A percentile compares a stretch with the other conserved stretches of the same genome.
phyloP scores from a whole-genome alignment of 768 basidiomycete genomes.

The Guyanaporus albipodus region DNA sequence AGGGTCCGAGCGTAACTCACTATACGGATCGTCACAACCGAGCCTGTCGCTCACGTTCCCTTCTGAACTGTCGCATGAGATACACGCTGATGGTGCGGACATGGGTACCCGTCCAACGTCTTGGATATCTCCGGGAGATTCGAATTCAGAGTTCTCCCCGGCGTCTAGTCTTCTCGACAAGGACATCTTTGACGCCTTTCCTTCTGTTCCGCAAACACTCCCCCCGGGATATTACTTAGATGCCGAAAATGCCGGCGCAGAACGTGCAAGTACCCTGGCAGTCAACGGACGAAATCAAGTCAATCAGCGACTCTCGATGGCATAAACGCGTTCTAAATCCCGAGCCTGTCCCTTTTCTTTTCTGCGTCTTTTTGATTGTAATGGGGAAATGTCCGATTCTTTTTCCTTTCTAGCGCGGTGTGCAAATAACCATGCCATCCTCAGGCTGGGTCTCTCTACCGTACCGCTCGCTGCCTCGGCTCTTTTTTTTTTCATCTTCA shows the following conservation, averaged over 20 bases:
- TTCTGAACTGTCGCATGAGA: conserved; percentile 15
- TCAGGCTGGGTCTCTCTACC: not conserved
- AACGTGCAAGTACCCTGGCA: conserved; percentile 25
- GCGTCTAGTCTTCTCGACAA: conserved; percentile 43
- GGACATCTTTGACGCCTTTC: conserved; percentile 68
- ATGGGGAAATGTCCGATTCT: not conserved
- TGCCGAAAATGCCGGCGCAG: conserved; percentile 7
- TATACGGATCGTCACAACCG: conserved; percentile 26
- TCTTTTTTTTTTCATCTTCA: not conserved
- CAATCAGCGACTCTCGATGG: conserved; percentile 23
- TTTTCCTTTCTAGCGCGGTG: conserved; percentile 9
- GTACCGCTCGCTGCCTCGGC: not conserved
- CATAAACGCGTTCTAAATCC: conserved; percentile 16
- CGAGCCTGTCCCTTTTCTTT: not conserved
- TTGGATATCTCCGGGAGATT: conserved; percentile 45
- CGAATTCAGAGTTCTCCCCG: conserved; percentile 40
- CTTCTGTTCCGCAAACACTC: conserved; percentile 56
- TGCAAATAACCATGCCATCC: conserved; percentile 11
- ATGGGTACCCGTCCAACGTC: conserved; percentile 36
- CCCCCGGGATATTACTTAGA: conserved; percentile 32
- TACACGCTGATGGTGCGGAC: conserved; percentile 13
- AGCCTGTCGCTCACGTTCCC: conserved; percentile 22
- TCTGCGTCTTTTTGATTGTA: not conserved
- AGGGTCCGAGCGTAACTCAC: conserved; percentile 25
- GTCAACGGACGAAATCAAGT: conserved; percentile 27